A percentile compares a stretch with the other conserved stretches of the same genome.
phyloP scores from a whole-genome alignment of 208 protist genomes.

The Trypanosoma mega region DNA sequence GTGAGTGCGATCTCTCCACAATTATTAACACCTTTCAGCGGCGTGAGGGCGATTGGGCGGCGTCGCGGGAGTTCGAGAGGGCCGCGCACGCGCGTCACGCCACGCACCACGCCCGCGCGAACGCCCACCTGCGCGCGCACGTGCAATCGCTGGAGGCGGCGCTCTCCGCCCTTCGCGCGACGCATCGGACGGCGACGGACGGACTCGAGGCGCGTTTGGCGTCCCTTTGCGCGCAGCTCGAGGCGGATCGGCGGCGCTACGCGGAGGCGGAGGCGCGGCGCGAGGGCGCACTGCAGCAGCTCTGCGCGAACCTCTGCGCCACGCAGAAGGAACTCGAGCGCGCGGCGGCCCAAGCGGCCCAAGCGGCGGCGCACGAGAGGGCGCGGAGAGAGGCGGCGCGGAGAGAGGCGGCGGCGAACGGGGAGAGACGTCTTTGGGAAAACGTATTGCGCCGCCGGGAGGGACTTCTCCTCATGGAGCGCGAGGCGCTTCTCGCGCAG shows the following conservation, averaged over 20 bases:
- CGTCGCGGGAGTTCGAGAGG: constrained; percentile 13
- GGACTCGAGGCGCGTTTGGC: neutral
- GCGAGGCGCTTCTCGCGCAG: neutral
- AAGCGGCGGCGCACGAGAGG: neutral
- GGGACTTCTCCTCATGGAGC: neutral
- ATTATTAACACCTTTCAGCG: constrained; percentile 23
- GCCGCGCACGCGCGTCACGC: constrained; percentile 17
- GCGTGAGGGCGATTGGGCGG: constrained; percentile 5
- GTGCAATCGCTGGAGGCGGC: constrained; percentile 6
- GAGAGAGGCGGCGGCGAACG: neutral
- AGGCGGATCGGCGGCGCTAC: neutral
- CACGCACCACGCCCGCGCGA: constrained; percentile 24
- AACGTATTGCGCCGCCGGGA: neutral
- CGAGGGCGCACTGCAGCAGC: constrained; percentile 15
- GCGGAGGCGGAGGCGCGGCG: constrained; percentile 6
- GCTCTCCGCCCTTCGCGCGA: neutral
- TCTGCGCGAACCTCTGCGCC: constrained; percentile 16
- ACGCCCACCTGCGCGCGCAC: constrained; percentile 17
- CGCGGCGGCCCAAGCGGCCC: no score
- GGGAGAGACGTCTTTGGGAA: neutral
- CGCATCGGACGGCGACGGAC: constrained; percentile 1
- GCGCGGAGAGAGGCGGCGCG: no score
- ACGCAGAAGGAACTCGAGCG: constrained; percentile 15
- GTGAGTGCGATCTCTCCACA: constrained; percentile 19
- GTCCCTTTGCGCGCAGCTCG: constrained; percentile 2